A percentile compares a stretch with the other conserved stretches of the same genome.
Evolutionary conservation across 441 rosid species (phyloP).

Genomic region (Populus hybrid): DNA sequence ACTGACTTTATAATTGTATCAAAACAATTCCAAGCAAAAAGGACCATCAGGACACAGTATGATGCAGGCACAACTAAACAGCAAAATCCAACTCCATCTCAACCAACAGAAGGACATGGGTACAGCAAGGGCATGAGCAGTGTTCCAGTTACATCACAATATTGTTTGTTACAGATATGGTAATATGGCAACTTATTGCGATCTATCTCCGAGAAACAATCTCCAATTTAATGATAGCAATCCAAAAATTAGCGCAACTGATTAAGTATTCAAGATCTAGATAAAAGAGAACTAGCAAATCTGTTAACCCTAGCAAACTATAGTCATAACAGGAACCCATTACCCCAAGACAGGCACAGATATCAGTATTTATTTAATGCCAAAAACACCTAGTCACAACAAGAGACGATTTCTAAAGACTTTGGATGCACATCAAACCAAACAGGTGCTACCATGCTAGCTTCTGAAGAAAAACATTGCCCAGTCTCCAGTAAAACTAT

Average conservation of each 20-base stretch:
- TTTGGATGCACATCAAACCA: not conserved
- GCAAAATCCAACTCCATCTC: not conserved
- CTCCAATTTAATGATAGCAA: not conserved
- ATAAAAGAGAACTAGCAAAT: not conserved
- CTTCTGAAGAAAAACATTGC: not conserved
- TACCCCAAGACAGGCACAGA: not conserved
- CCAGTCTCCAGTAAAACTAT: not conserved
- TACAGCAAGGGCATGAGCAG: not conserved
- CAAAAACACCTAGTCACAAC: not conserved
- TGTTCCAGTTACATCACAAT: not conserved
- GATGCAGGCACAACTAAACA: not conserved
- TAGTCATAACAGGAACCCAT: not conserved
- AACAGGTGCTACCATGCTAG: not conserved
- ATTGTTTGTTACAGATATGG: not conserved
- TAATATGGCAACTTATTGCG: not conserved
- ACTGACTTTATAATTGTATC: not conserved
- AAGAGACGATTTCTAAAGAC: not conserved
- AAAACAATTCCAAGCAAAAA: not conserved
- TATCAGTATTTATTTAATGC: not conserved
- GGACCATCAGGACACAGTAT: not conserved
- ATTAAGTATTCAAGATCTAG: not conserved
- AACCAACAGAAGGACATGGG: not conserved
- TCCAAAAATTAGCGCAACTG: not conserved
- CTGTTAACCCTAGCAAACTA: not conserved
- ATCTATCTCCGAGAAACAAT: not conserved